A percentile compares a stretch with the other conserved stretches of the same genome.
These are phyloP conservation scores for Metschnikowia continentalis DNA, from an alignment of 805 yeast species.

Conservation along the genomic window DNA sequence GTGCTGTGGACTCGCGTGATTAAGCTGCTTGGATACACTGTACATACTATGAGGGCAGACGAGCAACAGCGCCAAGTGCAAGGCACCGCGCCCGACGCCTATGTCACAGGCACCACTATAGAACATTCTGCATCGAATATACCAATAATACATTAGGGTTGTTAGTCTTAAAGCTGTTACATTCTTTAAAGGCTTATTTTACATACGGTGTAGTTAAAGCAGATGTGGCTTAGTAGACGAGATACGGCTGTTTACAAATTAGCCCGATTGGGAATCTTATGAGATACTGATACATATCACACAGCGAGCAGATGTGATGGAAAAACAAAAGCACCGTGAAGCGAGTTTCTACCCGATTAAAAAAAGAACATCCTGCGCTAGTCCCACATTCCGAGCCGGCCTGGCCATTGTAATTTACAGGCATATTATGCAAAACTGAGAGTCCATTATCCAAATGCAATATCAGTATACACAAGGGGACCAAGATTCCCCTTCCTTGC, in stretches of 20 bases:
- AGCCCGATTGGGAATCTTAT: not conserved
- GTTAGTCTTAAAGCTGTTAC: no score
- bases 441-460: not conserved
- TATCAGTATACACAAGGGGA: not conserved
- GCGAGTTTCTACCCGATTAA: not conserved
- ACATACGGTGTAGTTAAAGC: not conserved
- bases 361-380: not conserved
- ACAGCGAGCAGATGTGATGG: not conserved
- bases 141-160: not conserved
- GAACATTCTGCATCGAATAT: not conserved
- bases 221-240: no score
- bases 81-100: not conserved
- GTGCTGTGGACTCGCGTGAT: no score
- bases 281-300: constrained; percentile 2
- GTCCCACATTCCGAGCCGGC: not conserved
- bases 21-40: not conserved
- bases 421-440: not conserved
- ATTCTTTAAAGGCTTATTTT: not conserved
- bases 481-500: not conserved
- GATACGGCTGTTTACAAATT: constrained; percentile 1
- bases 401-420: not conserved
- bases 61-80: not conserved
- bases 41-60: not conserved
- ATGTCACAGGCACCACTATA: not conserved
- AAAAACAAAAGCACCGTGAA: constrained; percentile 1